Conservation (phyloP, 345 rosid genomes). For the Kandelia obovata region DNA sequence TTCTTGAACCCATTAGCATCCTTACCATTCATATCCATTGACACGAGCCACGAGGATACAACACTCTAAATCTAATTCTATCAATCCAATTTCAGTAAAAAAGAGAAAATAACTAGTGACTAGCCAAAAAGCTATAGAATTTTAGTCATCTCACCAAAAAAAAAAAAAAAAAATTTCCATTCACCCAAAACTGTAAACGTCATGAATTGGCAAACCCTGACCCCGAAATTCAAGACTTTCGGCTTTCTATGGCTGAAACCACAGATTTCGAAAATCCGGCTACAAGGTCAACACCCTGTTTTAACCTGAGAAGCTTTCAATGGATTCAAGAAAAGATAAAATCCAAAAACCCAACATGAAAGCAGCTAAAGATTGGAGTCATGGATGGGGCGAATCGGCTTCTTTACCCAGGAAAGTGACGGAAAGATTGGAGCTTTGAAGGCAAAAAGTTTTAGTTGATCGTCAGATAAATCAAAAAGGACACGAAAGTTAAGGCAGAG, state of each 20-base stretch:
- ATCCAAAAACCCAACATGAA: not conserved
- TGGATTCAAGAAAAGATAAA: not conserved
- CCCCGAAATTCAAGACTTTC: constrained; percentile 1
- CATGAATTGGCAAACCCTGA: constrained; percentile 17
- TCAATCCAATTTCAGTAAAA: not conserved
- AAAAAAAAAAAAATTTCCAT: not conserved
- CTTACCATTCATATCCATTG: constrained; percentile 23
- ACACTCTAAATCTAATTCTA: not conserved
- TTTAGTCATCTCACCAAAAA: not conserved
- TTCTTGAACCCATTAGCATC: constrained; percentile 23
- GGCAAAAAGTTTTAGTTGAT: not conserved
- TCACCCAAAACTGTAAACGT: constrained; percentile 5
- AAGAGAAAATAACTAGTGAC: not conserved
- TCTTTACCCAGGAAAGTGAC: not conserved
- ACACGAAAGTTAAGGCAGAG: constrained; percentile 9
- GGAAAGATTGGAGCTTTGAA: not conserved
- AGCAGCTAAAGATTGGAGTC: not conserved
- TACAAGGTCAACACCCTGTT: constrained; percentile 13
- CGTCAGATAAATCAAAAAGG: constrained; percentile 4
- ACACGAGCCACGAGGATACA: not conserved
- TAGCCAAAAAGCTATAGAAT: not conserved
- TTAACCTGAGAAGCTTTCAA: constrained; percentile 4
- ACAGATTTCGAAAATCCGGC: not conserved
- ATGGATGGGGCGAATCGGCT: not conserved
- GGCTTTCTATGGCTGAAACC: not conserved